Percentiles rank a stretch among this genome's conserved stretches.
Conservation (phyloP, 2,329 filamentous ascomycete species). For the Arthroderma sp. region DNA sequence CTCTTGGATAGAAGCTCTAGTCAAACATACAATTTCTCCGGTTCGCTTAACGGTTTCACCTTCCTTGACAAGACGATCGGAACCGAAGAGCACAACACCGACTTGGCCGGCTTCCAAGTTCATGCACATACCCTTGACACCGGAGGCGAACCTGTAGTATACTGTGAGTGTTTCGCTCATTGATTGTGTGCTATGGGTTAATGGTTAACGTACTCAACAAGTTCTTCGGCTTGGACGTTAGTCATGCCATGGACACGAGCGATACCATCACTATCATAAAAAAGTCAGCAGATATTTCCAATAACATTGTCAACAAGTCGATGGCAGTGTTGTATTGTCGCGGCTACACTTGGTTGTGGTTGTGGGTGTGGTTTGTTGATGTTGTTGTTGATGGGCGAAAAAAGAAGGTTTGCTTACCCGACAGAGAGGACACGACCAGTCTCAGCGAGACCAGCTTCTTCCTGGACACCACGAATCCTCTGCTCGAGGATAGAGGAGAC, state of each 20-base stretch:
- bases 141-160: constrained; percentile 75
- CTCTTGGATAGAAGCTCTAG: not conserved
- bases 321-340: constrained; percentile 16
- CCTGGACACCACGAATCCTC: constrained; percentile 95
- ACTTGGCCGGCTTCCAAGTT: constrained; percentile 99
- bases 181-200: constrained; percentile 12
- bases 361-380: constrained; percentile 17
- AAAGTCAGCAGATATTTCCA: not conserved
- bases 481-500: constrained; percentile 99
- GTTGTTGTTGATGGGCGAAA: constrained; percentile 31
- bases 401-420: constrained; percentile 50
- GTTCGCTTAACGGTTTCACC: constrained; percentile 99
- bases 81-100: constrained; percentile 99
- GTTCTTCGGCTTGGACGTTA: constrained; percentile 99
- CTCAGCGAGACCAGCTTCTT: constrained; percentile 92
- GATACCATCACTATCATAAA: constrained; percentile 81
- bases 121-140: constrained; percentile 99
- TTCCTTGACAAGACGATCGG: constrained; percentile 98
- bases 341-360: constrained; percentile 14
- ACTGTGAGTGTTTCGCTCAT: not conserved
- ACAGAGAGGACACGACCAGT: constrained; percentile 97
- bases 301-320: no score
- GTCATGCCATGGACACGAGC: constrained; percentile 99
- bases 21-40: constrained; percentile 81
- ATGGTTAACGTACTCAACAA: constrained; percentile 74